These are phyloP conservation scores for Truncatella angustata DNA, from an alignment of 2,329 filamentous ascomycete genomes.

Conservation along the genomic window DNA sequence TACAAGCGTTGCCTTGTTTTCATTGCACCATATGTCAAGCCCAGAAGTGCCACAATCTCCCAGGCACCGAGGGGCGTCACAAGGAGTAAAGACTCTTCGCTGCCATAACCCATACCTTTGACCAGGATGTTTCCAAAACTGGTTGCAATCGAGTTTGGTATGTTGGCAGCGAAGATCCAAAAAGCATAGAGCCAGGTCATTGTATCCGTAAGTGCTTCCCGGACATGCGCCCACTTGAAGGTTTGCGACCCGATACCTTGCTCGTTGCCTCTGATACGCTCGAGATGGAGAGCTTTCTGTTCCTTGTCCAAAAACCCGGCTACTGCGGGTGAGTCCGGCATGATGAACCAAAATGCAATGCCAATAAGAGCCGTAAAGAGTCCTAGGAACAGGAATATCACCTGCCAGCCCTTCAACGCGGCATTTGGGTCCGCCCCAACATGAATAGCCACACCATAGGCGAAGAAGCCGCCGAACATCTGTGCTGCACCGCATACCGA, in stretches of 20 bases:
- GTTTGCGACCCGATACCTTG: slow-evolving; percentile 25
- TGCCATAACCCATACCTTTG: slow-evolving; percentile 33
- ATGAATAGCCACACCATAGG: slow-evolving; percentile 27
- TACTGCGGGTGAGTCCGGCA: slow-evolving; percentile 26
- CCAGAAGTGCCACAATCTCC: slow-evolving; percentile 33
- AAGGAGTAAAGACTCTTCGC: slow-evolving; percentile 30
- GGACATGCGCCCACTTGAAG: slow-evolving; percentile 33
- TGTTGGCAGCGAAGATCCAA: slow-evolving; percentile 34
- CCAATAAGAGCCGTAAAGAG: slow-evolving; percentile 18
- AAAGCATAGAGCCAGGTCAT: slow-evolving; percentile 35
- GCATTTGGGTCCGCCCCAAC: slow-evolving; percentile 28
- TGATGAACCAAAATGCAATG: slow-evolving; percentile 20
- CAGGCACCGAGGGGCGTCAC: slow-evolving; percentile 36
- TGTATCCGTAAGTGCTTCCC: slow-evolving; percentile 31
- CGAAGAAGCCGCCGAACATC: slow-evolving; percentile 36
- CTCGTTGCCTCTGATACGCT: slow-evolving; percentile 20
- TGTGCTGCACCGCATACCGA: slow-evolving; percentile 28
- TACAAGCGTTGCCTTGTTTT: slow-evolving; percentile 31
- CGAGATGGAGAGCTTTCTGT: slow-evolving; percentile 22
- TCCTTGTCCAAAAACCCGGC: slow-evolving; percentile 22
- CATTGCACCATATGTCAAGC: slow-evolving; percentile 34
- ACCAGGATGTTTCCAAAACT: slow-evolving; percentile 37
- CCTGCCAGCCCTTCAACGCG: slow-evolving; percentile 31
- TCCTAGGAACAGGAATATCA: slow-evolving; percentile 35
- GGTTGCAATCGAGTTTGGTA: slow-evolving; percentile 34